Conservation (phyloP, 1,284 basidiomycete species). For the Puccinia coronata region DNA sequence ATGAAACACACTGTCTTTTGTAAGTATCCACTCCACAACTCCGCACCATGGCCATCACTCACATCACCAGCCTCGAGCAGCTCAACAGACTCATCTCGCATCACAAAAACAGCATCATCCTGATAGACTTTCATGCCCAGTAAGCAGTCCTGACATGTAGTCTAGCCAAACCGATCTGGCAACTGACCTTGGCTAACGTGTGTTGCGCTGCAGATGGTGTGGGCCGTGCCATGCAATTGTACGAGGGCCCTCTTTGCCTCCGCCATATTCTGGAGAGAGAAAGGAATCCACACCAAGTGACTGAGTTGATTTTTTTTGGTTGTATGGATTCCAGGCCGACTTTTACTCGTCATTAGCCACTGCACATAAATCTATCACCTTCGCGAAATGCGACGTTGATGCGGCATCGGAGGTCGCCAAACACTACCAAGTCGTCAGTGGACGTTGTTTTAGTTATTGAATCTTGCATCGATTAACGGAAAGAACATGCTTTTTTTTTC, state of each 20-base stretch:
- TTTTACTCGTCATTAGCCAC: slow-evolving; percentile 36
- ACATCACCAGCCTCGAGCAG: slow-evolving; percentile 23
- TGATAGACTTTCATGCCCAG: slow-evolving; percentile 41
- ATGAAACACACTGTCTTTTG: too few relatives aligned
- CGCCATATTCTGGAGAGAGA: background rate
- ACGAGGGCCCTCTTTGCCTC: background rate
- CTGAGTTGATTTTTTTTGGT: too few relatives aligned
- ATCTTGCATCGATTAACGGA: background rate
- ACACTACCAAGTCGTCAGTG: slow-evolving; percentile 32
- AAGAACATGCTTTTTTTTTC: slow-evolving; percentile 6
- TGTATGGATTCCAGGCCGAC: slow-evolving; percentile 28
- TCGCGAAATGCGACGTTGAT: slow-evolving; percentile 46
- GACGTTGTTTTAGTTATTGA: background rate
- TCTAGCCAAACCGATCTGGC: too few relatives aligned
- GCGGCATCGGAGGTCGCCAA: slow-evolving; percentile 4
- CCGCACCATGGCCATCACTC: slow-evolving; percentile 1
- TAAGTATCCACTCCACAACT: background rate
- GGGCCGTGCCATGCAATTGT: slow-evolving; percentile 49
- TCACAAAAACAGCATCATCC: slow-evolving; percentile 29
- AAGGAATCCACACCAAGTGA: too few relatives aligned
- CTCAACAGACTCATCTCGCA: slow-evolving; percentile 24
- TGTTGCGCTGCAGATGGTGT: too few relatives aligned
- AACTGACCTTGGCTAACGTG: too few relatives aligned
- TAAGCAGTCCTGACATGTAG: too few relatives aligned
- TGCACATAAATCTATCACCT: slow-evolving; percentile 14